These are phyloP conservation scores for Aspergillus sp. DNA, from an alignment of 2,329 filamentous ascomycete genomes.

Conservation along the genomic window DNA sequence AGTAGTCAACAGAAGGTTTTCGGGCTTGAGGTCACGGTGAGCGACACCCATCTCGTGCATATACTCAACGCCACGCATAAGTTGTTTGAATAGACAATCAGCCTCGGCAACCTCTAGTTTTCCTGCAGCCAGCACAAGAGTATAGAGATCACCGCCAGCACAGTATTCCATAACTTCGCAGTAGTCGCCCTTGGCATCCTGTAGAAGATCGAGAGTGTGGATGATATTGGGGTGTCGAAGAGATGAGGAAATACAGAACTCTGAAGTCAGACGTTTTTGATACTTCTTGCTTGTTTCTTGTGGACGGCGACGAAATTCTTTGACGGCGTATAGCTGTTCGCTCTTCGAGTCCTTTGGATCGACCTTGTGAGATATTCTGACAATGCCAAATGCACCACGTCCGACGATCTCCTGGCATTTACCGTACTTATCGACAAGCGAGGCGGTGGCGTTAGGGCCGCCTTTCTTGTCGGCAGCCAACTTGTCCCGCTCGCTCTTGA, in stretches of 20 bases:
- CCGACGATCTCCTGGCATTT: conserved; percentile 98
- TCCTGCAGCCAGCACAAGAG: conserved; percentile 82
- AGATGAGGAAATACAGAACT: conserved; percentile 98
- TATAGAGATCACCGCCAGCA: conserved; percentile 93
- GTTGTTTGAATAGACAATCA: conserved; percentile 98
- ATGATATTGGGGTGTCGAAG: conserved; percentile 97
- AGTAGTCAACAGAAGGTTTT: conserved; percentile 90
- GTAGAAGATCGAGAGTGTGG: conserved; percentile 90
- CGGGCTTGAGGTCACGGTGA: conserved; percentile 93
- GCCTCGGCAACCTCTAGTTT: conserved; percentile 88
- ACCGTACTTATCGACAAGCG: conserved; percentile 93
- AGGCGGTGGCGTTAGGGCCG: conserved; percentile 70
- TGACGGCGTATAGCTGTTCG: conserved; percentile 94
- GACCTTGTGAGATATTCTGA: conserved; percentile 95
- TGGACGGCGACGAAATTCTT: conserved; percentile 92
- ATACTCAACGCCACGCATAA: conserved; percentile 98
- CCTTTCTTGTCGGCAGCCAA: conserved; percentile 73
- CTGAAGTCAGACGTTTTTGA: conserved; percentile 92
- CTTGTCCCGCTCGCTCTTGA: conserved; percentile 82
- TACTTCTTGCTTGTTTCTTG: conserved; percentile 97
- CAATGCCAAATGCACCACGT: conserved; percentile 93
- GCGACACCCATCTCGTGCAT: conserved; percentile 99
- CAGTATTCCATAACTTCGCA: conserved; percentile 99
- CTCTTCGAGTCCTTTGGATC: conserved; percentile 71
- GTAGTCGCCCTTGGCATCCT: conserved; percentile 95